Evolutionary conservation across 1,139 yeast species (phyloP).

Genomic region (Candida neerlandica): DNA sequence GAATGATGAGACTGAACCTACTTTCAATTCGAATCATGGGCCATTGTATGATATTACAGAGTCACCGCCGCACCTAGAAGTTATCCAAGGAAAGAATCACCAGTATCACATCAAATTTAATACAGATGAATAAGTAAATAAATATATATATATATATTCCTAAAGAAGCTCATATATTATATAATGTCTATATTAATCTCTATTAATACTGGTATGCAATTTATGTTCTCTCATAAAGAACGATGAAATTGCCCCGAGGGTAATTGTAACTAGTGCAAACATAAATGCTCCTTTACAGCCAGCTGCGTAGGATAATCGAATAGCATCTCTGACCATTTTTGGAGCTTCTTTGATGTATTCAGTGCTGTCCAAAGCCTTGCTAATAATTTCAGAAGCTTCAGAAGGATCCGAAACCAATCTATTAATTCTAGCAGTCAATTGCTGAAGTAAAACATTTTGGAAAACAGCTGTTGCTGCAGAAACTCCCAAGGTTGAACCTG

Average conservation of each 20-base stretch:
- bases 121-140: slow-evolving; percentile 4
- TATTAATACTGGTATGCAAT: slow-evolving; percentile 39
- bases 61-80: slow-evolving; percentile 19
- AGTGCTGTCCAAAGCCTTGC: slow-evolving; percentile 55
- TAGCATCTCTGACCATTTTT: slow-evolving; percentile 42
- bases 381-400: slow-evolving; percentile 46
- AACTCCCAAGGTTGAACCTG: slow-evolving; percentile 75
- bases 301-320: slow-evolving; percentile 48
- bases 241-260: slow-evolving; percentile 40
- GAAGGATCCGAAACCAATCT: slow-evolving; percentile 29
- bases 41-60: slow-evolving; percentile 22
- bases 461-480: slow-evolving; percentile 69
- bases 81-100: slow-evolving; percentile 47
- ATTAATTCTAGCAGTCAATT: slow-evolving; percentile 24
- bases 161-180: no score
- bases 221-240: slow-evolving; percentile 48
- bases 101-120: slow-evolving; percentile 34
- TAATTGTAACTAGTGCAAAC: slow-evolving; percentile 43
- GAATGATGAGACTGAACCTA: slow-evolving; percentile 15
- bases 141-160: not conserved
- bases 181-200: slow-evolving; percentile 26
- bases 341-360: slow-evolving; percentile 59
- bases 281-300: slow-evolving; percentile 58
- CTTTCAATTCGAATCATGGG: slow-evolving; percentile 26
- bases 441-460: slow-evolving; percentile 35